Evolutionary conservation across 176 grass and related monocot species (phyloP).

Genomic region (Triticum timopheevii): DNA sequence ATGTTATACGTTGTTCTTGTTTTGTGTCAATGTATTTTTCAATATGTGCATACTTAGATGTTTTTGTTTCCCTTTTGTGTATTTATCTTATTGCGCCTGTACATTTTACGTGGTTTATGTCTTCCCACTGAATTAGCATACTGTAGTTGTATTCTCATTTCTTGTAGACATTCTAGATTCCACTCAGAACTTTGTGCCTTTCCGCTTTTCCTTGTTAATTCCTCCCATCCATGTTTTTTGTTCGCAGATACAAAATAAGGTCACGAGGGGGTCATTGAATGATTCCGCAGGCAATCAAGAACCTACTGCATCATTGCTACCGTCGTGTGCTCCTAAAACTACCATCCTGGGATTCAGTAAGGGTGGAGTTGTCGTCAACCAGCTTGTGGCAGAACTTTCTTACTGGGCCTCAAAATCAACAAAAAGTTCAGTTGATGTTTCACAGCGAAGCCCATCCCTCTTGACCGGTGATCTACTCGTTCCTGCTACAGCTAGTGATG

Average conservation of each 20-base stretch:
- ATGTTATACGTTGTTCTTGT: background rate
- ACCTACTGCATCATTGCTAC: conserved; percentile 3
- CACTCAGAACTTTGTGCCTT: background rate
- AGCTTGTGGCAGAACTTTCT: conserved; percentile 76
- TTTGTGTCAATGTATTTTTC: background rate
- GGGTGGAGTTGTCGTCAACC: conserved; percentile 82
- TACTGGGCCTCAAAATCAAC: conserved; percentile 20
- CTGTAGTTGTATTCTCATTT: background rate
- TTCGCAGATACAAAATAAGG: conserved; percentile 49
- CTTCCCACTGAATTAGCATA: conserved; percentile 2
- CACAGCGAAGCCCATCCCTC: background rate
- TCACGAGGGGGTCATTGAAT: conserved; percentile 23
- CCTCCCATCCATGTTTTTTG: background rate
- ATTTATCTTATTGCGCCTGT: background rate
- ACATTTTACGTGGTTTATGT: background rate
- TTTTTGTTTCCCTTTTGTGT: background rate
- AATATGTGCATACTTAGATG: background rate
- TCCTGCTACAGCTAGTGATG: conserved; percentile 40
- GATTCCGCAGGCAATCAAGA: conserved; percentile 22
- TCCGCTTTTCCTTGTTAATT: background rate
- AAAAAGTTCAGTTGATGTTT: conserved; percentile 6
- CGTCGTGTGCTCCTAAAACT: conserved; percentile 41
- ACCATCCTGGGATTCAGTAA: conserved; percentile 89
- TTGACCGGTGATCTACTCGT: conserved; percentile 25
- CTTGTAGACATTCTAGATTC: background rate